Percentiles rank a stretch among this genome's conserved stretches.
Evolutionary conservation across 75 land plant genomes (phyloP).

Genomic region (Sequoia sempervirens): DNA sequence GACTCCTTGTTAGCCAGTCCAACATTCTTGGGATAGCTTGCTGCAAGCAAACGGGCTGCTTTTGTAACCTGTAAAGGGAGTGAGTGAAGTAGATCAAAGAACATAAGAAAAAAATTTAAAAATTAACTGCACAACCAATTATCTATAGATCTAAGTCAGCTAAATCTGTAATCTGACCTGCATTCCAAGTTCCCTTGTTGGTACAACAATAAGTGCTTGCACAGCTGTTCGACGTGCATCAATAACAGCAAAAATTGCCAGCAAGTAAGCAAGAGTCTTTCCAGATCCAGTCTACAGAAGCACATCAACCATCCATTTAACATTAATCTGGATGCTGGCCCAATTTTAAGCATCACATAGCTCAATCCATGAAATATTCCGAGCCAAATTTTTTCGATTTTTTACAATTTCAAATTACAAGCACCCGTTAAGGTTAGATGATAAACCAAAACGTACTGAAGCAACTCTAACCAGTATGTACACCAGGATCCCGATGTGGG

Average conservation of each 20-base stretch:
- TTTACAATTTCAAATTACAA: too few relatives aligned
- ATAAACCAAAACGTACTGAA: too few relatives aligned
- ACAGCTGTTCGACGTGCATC: slow-evolving; percentile 58
- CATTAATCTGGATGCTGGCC: not conserved
- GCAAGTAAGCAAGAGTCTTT: slow-evolving; percentile 76
- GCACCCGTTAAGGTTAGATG: too few relatives aligned
- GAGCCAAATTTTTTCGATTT: too few relatives aligned
- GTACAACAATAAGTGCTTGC: slow-evolving; percentile 90
- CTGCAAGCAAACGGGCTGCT: slow-evolving; percentile 74
- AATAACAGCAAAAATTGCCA: slow-evolving; percentile 24
- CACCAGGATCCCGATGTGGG: too few relatives aligned
- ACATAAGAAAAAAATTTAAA: not conserved
- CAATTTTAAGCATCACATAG: not conserved
- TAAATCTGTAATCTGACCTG: slow-evolving; percentile 49
- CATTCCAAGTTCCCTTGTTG: slow-evolving; percentile 94
- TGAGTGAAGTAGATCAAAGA: not conserved
- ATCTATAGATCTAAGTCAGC: not conserved
- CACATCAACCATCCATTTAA: not conserved
- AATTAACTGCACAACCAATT: not conserved
- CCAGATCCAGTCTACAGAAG: slow-evolving; percentile 86
- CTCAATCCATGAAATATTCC: not conserved
- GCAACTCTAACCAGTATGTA: too few relatives aligned
- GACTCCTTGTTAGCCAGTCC: slow-evolving; percentile 35
- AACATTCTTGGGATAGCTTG: slow-evolving; percentile 26
- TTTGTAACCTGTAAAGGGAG: slow-evolving; percentile 56